These are phyloP conservation scores for Cryptosporidium sp. DNA, from an alignment of 169 alveolate species.

Conservation along the genomic window DNA sequence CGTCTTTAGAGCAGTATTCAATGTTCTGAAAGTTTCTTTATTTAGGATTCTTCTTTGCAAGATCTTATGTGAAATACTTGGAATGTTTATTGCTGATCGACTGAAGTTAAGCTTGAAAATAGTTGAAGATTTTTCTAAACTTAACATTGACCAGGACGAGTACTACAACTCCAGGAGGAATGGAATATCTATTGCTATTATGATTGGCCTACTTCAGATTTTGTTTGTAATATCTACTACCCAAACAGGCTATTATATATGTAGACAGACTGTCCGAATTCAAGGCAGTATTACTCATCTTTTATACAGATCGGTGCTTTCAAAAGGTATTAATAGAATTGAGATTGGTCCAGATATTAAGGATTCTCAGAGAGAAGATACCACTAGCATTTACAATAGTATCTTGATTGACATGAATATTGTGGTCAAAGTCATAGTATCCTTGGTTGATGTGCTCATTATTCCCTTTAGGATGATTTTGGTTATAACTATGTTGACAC, in stretches of 20 bases:
- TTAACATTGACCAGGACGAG: not conserved
- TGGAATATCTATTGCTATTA: constrained; percentile 40
- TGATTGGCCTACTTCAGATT: constrained; percentile 13
- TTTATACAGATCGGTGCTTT: constrained; percentile 43
- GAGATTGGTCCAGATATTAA: not conserved
- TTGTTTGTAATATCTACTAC: constrained; percentile 26
- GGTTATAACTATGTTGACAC: constrained; percentile 8
- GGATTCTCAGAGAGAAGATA: constrained; percentile 17
- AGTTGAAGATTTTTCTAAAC: constrained; percentile 16
- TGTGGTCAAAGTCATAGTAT: constrained; percentile 20
- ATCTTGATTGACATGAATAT: constrained; percentile 58
- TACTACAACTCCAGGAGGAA: not conserved
- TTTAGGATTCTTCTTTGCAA: constrained; percentile 17
- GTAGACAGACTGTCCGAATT: constrained; percentile 52
- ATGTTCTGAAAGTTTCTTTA: constrained; percentile 46
- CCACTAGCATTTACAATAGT: constrained; percentile 39
- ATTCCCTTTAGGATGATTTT: constrained; percentile 50
- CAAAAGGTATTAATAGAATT: constrained; percentile 60
- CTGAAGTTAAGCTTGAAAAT: constrained; percentile 15
- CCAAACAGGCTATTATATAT: constrained; percentile 53
- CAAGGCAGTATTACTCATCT: constrained; percentile 73
- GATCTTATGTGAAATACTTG: constrained; percentile 55
- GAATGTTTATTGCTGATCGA: constrained; percentile 22
- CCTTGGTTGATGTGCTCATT: constrained; percentile 53
- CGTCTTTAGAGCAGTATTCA: constrained; percentile 47